Evolutionary conservation across 495 filamentous ascomycete genomes (phyloP), one percentile per base, ranked within the genome.

Genomic region (Oleoguttula mirabilis): DNA sequence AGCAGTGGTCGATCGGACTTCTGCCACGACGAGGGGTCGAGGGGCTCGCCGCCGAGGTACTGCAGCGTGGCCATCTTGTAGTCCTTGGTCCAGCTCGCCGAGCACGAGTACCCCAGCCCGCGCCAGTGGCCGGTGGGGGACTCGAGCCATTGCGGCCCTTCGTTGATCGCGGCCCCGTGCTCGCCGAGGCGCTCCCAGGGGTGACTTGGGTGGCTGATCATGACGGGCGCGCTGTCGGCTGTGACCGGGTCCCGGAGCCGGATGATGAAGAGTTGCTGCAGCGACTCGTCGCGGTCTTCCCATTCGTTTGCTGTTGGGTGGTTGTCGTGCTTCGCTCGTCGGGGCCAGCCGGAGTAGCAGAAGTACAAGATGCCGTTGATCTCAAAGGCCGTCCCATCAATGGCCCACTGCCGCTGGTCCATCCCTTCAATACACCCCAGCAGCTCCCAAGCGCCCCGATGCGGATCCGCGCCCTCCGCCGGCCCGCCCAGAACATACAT

Each of bases 401-500:
- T 60, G 10, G 55, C 47, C 59, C 59, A 62, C 38, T 60, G 57
- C 8, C 49, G 38, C 10, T 47, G 25, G 7, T 55, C 55, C 53
- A 62, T 47, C 23, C 54, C 54, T 24, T 11, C 24, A 21, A 62
- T 52, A 0, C 31, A 39, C 4, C 59, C 58, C 10, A 55, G 47
- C 20, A 55, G 44, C 23, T 50, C 35, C 59, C 59, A 60, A 14
- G 41, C 34, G 17, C 48, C 38, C 37, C 14, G 8, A 36, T 39
- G 43, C 47, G 54, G 40, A 33, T 51, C 28, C 24, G 23, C 34
- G 10, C 24, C 35, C 30, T 12, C 43, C 2, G 41, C 43, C 12
- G 58, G 59, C n/a, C 58, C 57, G 41, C 36, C 41, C 14, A 60
- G 51, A n/a, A 62, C 55, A 32, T 43, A 57, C 43, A 52, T 54